Base-by-base conservation (phyloP, 2,329 filamentous ascomycete genomes). In the Pestalotiopsis sp. region DNA sequence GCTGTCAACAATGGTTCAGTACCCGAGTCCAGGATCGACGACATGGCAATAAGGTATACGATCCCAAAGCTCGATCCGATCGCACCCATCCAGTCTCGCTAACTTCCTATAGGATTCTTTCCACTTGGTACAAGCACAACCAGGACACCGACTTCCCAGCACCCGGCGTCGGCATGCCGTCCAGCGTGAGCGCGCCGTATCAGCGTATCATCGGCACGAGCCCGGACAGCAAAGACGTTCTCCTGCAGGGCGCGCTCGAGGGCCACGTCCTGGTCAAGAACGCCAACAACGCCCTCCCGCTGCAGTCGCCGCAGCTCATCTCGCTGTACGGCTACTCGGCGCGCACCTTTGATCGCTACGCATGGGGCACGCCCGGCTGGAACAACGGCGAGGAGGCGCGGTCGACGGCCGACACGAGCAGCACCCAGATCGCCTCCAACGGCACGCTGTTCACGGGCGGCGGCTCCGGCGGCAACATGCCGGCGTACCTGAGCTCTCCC, bases 221-320 rank as follows among this genome's bases (percentile, higher is more conserved):
- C 36, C 77, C 83, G 2, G 75, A 74, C 0, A 78, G 73, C 67
- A 82, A 79, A 66, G 74, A 78, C 38, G 73, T 77, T 0, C 77
- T 90, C 0, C 75, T 90, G 0, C 81, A 87, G 36, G 86, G 87
- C 4, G 89, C 88, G 0, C 78, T 90, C 2, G 88, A 90, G 73
- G 86, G 89, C 14, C 88, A 90, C 67, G 89, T 91, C 1, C 82
- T 91, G 0, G 81, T 91, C 49, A 91, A 91, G 77, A 91, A 92
- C 75, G 79, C 74, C 23, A 85, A 87, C 64, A 81, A 81, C 36
- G 81, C 86, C 0, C 79, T 91, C 0, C 89, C 89, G 0, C 79
- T 92, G 1, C 82, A 83, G 20, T 77, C 82, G 4, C 84, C 84
- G 2, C 76, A 83, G 70, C 71, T 86, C 59, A 71, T 92, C 38